Evolutionary conservation across 2,329 filamentous ascomycete genomes (phyloP).

Genomic region (Cordyceps militaris): DNA sequence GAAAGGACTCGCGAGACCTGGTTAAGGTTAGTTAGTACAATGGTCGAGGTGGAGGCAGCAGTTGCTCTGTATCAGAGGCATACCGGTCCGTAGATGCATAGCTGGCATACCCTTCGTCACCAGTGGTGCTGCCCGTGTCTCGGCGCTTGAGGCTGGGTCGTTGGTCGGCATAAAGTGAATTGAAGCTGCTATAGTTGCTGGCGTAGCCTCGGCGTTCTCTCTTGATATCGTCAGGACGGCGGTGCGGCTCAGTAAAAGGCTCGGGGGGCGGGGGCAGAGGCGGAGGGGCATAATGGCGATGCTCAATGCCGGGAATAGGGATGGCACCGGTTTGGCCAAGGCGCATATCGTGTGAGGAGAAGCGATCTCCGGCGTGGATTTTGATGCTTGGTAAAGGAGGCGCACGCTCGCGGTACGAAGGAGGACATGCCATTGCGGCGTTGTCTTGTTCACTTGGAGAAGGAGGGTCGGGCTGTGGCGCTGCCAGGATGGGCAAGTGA

Average conservation of each 20-base stretch:
- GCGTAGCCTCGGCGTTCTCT: constrained; percentile 22
- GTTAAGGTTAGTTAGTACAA: constrained; percentile 1
- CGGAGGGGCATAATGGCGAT: constrained; percentile 32
- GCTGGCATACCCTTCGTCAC: constrained; percentile 39
- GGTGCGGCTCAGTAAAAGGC: constrained; percentile 28
- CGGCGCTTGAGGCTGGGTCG: constrained; percentile 27
- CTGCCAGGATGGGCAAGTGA: not conserved
- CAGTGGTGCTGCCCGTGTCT: constrained; percentile 21
- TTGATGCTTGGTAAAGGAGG: constrained; percentile 32
- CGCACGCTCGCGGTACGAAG: constrained; percentile 29
- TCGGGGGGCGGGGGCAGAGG: constrained; percentile 40
- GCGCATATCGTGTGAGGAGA: constrained; percentile 25
- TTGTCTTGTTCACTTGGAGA: not conserved
- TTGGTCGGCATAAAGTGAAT: constrained; percentile 29
- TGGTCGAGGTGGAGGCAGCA: constrained; percentile 15
- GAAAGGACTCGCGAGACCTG: constrained; percentile 36
- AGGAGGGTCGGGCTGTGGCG: not conserved
- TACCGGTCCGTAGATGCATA: constrained; percentile 35
- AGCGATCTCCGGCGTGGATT: constrained; percentile 25
- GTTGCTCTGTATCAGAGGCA: not conserved
- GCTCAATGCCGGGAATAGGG: constrained; percentile 34
- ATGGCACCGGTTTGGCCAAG: constrained; percentile 32
- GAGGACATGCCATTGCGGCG: constrained; percentile 30
- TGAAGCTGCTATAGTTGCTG: constrained; percentile 36
- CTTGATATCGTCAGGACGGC: constrained; percentile 24